Evolutionary conservation across 106 monocot genomes (phyloP), one percentile per base, ranked within the genome.

Genomic region (Phalaenopsis aphrodite): DNA sequence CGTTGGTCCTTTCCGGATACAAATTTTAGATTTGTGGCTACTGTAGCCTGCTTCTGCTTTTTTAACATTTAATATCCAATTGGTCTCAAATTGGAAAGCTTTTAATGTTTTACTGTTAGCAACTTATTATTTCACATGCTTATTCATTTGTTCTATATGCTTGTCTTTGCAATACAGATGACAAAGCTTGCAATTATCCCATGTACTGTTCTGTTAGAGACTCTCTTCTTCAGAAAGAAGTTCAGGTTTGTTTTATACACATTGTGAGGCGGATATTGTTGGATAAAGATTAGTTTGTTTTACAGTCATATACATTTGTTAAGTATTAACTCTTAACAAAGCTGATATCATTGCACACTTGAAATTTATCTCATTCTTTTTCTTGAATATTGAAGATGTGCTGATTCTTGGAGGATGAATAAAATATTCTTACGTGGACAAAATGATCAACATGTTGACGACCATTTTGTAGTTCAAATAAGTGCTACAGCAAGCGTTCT

Each of bases 111-210:
- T 57, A 57, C 57, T 19, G 57, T 30, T 30, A 30, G 30, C 0
- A 30, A 30, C 30, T n/a, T 19, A 57, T 15, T 57, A 57, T 57
- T 57, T 19, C 57, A 16, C 30, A 16, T 6, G 36, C 68, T 68
- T 10, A 68, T 68, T 30, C 30, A 9, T 68, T 68, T 68, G 37
- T 68, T 23, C 37, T 61, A 68, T 18, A 23, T 68, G 37, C 37
- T 37, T 68, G 23, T 36, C 67, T 83, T 85, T 82, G 36, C 39
- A 75, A 56, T 56, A 21, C 85, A 92, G 91, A 92, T 92, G 91
- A 92, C 91, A 78, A 92, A 92, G 84, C 87, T 92, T 64, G 91
- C 91, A 14, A 92, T 92, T 36, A 92, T 92, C 81, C 91, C 91
- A 48, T 92, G 91, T 82, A 92, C 91, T 69, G 84, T 92, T 80